A percentile compares a stretch with the other conserved stretches of the same genome.
Conservation (phyloP, 2,329 filamentous ascomycete genomes). For the Trichoderma koningiopsis region DNA sequence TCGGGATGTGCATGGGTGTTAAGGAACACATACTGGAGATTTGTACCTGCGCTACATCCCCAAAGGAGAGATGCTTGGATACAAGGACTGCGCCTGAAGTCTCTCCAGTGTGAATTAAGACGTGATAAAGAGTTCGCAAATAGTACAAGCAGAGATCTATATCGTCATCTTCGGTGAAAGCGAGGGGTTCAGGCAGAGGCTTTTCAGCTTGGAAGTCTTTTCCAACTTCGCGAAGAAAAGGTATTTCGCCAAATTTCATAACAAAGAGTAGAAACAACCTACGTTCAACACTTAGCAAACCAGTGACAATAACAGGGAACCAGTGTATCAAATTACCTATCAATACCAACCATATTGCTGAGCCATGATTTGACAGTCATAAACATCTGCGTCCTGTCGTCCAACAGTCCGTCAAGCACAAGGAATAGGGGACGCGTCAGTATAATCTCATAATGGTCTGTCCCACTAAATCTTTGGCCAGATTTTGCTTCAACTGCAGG, state of each 20-base stretch:
- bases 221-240: slow-evolving; percentile 47
- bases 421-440: slow-evolving; percentile 80
- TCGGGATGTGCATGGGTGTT: neutral
- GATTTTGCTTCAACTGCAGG: slow-evolving; percentile 40
- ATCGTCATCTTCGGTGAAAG: slow-evolving; percentile 62
- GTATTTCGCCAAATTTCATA: slow-evolving; percentile 57
- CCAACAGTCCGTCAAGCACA: slow-evolving; percentile 74
- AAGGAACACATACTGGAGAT: slow-evolving; percentile 52
- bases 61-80: slow-evolving; percentile 51
- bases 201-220: slow-evolving; percentile 29
- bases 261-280: slow-evolving; percentile 65
- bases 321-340: slow-evolving; percentile 52
- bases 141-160: slow-evolving; percentile 78
- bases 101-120: slow-evolving; percentile 67
- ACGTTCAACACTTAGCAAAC: neutral
- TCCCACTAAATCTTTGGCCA: slow-evolving; percentile 52
- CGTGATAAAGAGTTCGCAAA: slow-evolving; percentile 71
- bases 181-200: slow-evolving; percentile 4
- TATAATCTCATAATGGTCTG: slow-evolving; percentile 69
- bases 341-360: slow-evolving; percentile 63
- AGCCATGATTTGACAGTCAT: slow-evolving; percentile 82
- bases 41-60: slow-evolving; percentile 34
- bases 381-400: slow-evolving; percentile 72
- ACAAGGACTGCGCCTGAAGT: slow-evolving; percentile 71
- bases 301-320: neutral